phyloP scores from a whole-genome alignment of 805 yeast species.

The Osmozyma mogii region DNA sequence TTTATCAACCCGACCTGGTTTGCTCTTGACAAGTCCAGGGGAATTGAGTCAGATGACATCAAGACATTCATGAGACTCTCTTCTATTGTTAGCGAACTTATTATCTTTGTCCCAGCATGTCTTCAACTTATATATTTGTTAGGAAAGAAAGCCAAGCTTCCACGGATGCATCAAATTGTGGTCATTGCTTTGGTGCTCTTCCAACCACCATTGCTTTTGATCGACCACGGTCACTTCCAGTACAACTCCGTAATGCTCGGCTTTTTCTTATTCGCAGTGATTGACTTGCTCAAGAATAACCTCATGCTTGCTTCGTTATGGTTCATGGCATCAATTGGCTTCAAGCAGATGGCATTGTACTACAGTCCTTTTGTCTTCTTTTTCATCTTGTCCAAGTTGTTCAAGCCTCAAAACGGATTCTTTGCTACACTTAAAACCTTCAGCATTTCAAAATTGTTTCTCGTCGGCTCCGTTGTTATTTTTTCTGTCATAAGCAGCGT shows the following conservation, averaged over 20 bases:
- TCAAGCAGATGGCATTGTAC: conserved; percentile 94
- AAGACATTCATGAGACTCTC: conserved; percentile 83
- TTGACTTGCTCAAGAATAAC: conserved; percentile 56
- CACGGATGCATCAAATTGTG: conserved; percentile 68
- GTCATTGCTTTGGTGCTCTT: conserved; percentile 72
- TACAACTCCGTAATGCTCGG: conserved; percentile 94
- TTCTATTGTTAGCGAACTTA: conserved; percentile 65
- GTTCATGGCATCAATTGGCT: conserved; percentile 71
- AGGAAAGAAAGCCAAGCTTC: conserved; percentile 37
- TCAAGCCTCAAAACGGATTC: conserved; percentile 11
- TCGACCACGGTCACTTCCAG: conserved; percentile 98
- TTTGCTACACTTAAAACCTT: conserved; percentile 20
- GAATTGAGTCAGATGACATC: conserved; percentile 56
- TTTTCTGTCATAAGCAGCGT: conserved; percentile 43
- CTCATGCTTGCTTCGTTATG: conserved; percentile 62
- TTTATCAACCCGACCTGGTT: conserved; percentile 69
- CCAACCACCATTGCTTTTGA: conserved; percentile 74
- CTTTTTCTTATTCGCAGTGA: conserved; percentile 59
- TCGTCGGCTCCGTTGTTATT: conserved; percentile 59
- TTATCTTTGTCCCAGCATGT: conserved; percentile 75
- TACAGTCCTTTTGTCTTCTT: conserved; percentile 86
- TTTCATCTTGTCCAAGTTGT: conserved; percentile 53
- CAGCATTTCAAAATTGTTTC: conserved; percentile 48
- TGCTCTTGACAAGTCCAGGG: conserved; percentile 62
- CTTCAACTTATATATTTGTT: conserved; percentile 62